Base-by-base conservation (phyloP, 2,329 filamentous ascomycete species). In the Pezicula carpinea region DNA sequence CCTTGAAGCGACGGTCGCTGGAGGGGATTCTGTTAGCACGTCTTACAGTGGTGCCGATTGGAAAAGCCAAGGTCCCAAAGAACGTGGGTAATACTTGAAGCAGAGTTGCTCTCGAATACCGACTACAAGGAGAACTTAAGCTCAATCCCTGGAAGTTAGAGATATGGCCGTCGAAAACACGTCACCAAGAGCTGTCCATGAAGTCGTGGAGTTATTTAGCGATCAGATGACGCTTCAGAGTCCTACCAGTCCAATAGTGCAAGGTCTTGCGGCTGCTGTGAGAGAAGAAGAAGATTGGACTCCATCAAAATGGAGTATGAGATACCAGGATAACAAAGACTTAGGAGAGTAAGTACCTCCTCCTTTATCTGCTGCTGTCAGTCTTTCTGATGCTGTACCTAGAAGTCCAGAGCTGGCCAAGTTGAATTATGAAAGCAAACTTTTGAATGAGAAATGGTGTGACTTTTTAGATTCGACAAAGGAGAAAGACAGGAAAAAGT, bases 401-500 rank as follows among this genome's bases (percentile, higher is more conserved):
- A 44, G 32, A 10, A 44, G 34, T 21, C 15, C 22, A 36, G 42
- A 44, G 22, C 26, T 32, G 10, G 42, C 42, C 2, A 23, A 21
- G 7, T 18, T 44, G 10, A 18, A 26, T 6, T 19, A 36, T 15
- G 15, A 44, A 29, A 38, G 32, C 42, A 44, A 21, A 22, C 32
- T 34, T 23, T 19, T 44, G 19, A 44, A 38, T 18, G 42, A 11
- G 11, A 32, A 44, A 29, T 44, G 42, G 42, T 18, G n/a, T 21
- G 34, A 44, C 31, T 36, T 44, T 26, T 5, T n/a, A n/a, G 10
- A n/a, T 32, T 15, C 21, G 19, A 11, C 22, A 6, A 34, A 44
- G 19, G 34, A 38, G n/a, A 44, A 44, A 34, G 33, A 21, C 32
- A 44, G 29, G 33, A 44, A 44, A 19, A 36, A 38, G 13, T 38